Base-by-base conservation (phyloP, 2,329 filamentous ascomycete species). In the Drechslerella stenobrocha region DNA sequence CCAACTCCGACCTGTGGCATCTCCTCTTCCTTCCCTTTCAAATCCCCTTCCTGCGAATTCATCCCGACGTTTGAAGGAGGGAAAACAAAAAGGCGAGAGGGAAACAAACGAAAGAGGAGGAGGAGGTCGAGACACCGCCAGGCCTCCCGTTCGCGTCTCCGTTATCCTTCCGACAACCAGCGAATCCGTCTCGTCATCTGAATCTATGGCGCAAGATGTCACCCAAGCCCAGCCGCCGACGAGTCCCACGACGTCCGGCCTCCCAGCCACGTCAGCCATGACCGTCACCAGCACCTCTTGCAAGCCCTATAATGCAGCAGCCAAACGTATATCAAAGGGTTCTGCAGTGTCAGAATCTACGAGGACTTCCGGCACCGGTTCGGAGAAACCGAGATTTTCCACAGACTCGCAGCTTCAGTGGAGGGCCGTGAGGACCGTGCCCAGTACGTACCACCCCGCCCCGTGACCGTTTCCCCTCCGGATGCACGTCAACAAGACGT, bases 361-460 rank as follows among this genome's bases (percentile, higher is more conserved):
- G 28, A 69, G 57, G 23, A 56, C 64, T 37, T 51, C 52, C 18
- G 64, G 32, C 18, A 46, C 26, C 26, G 48, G 58, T 23, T 60
- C 63, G 11, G 63, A 67, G n/a, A 55, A 51, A 40, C 34, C 44
- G 34, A 44, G 50, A 26, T 67, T 67, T 69, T 63, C 56, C 15
- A 52, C 45, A 8, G 64, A 69, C 52, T 69, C 64, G 34, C 63
- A 67, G 23, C 45, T 69, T 48, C 72, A 72, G 59, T 72, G 71
- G 71, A 61, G 70, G 51, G 71, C 70, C 60, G 71, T 73, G 45
- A 70, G 72, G 52, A 73, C 72, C 48, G 60, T 73, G 51, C 72
- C 72, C 48, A 73, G 72, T 73, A 71, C 57, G 72, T 72, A 42
- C 18, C 9, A 3, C 2, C 37, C 13, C 15, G 23, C 22, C 24